phyloP scores from a whole-genome alignment of 2,329 filamentous ascomycete species.

The Neopestalotiopsis clavispora region DNA sequence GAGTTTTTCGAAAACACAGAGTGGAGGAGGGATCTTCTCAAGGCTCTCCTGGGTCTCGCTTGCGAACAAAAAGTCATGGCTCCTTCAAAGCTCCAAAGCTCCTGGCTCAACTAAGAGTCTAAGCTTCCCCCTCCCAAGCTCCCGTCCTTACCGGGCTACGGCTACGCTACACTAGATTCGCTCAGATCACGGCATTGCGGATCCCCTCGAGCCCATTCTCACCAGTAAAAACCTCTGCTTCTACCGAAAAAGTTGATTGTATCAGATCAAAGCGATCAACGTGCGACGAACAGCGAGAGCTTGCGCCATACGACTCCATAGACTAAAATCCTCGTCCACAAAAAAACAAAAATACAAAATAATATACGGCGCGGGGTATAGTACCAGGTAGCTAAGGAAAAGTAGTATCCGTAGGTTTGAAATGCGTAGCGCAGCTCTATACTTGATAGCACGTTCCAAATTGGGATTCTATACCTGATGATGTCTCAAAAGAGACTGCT shows the following conservation, averaged over 20 bases:
- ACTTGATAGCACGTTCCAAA: not conserved
- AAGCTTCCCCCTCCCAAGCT: no score
- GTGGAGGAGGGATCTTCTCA: slow-evolving; percentile 11
- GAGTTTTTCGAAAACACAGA: slow-evolving; percentile 1
- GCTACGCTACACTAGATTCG: slow-evolving; percentile 1
- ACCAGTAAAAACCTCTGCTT: not conserved
- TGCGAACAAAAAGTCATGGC: not conserved
- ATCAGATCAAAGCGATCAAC: slow-evolving; percentile 12
- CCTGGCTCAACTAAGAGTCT: not conserved
- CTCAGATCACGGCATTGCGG: slow-evolving; percentile 10
- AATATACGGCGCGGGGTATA: not conserved
- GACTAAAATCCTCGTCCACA: not conserved
- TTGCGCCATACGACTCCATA: not conserved
- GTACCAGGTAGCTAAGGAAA: not conserved
- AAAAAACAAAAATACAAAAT: not conserved
- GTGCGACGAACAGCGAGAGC: not conserved
- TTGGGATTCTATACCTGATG: not conserved
- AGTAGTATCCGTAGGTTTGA: not conserved
- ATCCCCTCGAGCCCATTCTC: not conserved
- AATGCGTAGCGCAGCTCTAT: not conserved
- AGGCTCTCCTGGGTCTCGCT: slow-evolving; percentile 16
- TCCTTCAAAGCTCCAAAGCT: no score
- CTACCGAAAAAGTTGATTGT: not conserved
- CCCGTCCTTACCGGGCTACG: slow-evolving; percentile 13
- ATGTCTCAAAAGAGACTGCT: not conserved